Conservation (phyloP, 2,329 filamentous ascomycete genomes). For the Calonectria multiphialidica region DNA sequence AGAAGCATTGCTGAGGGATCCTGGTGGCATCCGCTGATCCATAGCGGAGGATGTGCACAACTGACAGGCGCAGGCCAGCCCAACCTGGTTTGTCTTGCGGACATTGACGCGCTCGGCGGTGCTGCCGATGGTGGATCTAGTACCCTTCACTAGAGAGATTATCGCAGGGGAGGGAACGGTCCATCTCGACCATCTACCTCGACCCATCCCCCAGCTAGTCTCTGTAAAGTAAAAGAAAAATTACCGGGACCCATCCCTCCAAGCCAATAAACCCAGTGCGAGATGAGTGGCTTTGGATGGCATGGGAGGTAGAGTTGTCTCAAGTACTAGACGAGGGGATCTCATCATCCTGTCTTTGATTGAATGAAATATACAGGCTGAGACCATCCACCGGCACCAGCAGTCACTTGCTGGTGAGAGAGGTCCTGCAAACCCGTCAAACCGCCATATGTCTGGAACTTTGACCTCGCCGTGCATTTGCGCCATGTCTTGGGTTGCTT, state of each 20-base stretch:
- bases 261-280: neutral
- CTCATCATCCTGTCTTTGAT: constrained; percentile 23
- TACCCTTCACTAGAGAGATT: constrained; percentile 20
- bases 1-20: constrained; percentile 35
- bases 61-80: constrained; percentile 16
- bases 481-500: constrained; percentile 16
- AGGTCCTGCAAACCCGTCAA: constrained; percentile 22
- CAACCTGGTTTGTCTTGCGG: constrained; percentile 1
- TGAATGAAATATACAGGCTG: neutral
- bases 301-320: constrained; percentile 25
- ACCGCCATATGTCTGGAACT: constrained; percentile 1
- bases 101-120: constrained; percentile 6
- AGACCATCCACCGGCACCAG: neutral
- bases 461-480: constrained; percentile 3
- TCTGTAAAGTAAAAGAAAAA: neutral
- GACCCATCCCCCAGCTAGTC: constrained; percentile 1
- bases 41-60: constrained; percentile 20
- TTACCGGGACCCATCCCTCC: neutral
- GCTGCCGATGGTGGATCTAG: constrained; percentile 20
- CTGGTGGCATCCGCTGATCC: constrained; percentile 7
- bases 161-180: constrained; percentile 17
- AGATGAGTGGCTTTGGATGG: constrained; percentile 13
- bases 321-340: constrained; percentile 12
- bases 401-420: neutral
- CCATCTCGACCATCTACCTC: neutral